Evolutionary conservation across 768 basidiomycete species (phyloP).

Genomic region (Clitopilus passeckerianus): DNA sequence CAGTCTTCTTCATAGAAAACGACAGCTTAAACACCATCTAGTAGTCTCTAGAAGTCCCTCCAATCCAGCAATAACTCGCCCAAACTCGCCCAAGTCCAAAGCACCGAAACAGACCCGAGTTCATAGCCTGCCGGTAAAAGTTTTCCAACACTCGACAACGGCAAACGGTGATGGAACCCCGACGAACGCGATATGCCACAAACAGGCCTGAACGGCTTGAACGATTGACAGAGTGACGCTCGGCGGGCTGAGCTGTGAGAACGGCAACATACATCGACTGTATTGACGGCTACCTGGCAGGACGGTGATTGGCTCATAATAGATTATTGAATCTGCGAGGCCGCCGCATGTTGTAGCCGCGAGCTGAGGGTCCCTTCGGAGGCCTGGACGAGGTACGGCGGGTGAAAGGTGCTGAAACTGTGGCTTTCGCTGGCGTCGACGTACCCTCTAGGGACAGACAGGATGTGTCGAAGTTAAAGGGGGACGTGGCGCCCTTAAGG

Average conservation of each 20-base stretch:
- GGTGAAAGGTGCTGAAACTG: not conserved
- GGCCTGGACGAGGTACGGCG: not conserved
- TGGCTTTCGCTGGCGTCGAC: not conserved
- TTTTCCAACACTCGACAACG: not conserved
- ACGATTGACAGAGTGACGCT: no score
- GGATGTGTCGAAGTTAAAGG: not conserved
- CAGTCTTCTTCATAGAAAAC: no score
- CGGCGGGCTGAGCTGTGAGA: no score
- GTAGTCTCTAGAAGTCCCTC: not conserved
- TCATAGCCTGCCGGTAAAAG: not conserved
- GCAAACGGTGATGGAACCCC: not conserved
- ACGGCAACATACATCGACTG: no score
- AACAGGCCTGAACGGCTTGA: no score
- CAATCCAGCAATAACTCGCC: not conserved
- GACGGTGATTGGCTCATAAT: not conserved
- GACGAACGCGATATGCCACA: not conserved
- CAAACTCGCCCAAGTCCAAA: not conserved
- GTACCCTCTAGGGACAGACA: not conserved
- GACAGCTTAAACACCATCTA: not conserved
- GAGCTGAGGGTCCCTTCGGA: not conserved
- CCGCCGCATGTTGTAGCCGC: not conserved
- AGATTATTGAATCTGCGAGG: not conserved
- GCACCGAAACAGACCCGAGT: not conserved
- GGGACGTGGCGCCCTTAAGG: not conserved
- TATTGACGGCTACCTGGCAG: no score